phyloP scores from a whole-genome alignment of 2,329 filamentous ascomycete species.

The Albophoma yamanashiensis region DNA sequence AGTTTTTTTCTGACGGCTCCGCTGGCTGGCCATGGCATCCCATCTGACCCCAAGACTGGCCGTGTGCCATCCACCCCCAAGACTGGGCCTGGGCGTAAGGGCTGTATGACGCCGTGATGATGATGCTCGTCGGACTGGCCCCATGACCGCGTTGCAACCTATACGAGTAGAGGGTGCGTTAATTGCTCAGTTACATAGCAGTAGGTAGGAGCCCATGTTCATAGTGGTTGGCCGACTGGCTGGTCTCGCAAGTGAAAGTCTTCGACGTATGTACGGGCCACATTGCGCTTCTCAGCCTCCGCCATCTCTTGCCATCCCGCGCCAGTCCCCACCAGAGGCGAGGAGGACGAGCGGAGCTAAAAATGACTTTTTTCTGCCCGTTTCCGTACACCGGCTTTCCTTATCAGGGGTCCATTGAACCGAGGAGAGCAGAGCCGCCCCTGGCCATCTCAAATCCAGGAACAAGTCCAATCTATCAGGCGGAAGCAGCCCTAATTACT shows the following conservation, averaged over 20 bases:
- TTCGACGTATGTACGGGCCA: background rate
- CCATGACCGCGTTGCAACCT: background rate
- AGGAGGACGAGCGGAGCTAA: slow-evolving; percentile 2
- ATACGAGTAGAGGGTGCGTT: background rate
- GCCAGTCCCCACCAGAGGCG: background rate
- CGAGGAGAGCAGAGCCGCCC: background rate
- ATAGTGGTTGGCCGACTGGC: background rate
- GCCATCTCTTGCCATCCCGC: background rate
- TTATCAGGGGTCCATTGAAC: background rate
- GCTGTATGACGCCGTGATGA: background rate
- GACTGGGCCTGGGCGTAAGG: background rate
- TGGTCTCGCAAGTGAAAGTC: background rate
- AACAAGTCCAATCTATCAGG: background rate
- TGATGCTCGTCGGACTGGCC: background rate
- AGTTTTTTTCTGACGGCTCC: slow-evolving; percentile 15
- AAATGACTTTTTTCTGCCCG: slow-evolving; percentile 1
- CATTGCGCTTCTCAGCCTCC: background rate
- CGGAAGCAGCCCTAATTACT: background rate
- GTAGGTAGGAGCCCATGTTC: no score
- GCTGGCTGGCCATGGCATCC: background rate
- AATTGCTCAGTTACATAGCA: background rate
- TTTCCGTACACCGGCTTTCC: background rate
- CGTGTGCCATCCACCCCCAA: background rate
- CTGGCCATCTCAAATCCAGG: background rate
- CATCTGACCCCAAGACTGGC: background rate